Conservation (phyloP, 176 grass and related monocot genomes). For the Alopecurus myosuroides region DNA sequence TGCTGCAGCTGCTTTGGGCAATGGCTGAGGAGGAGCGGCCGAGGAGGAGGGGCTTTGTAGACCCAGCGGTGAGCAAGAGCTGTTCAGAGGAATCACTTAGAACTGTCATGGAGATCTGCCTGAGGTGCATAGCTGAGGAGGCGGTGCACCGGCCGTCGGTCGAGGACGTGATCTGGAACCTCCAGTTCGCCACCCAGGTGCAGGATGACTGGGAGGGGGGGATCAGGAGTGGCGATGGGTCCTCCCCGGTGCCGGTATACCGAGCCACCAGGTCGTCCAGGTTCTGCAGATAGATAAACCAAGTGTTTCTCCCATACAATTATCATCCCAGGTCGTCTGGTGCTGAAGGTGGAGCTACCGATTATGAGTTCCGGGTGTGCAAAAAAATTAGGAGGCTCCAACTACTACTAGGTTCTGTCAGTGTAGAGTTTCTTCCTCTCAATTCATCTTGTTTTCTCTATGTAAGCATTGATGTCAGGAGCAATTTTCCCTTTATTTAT, state of each 20-base stretch:
- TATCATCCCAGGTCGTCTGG: neutral
- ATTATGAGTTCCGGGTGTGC: too few species aligned
- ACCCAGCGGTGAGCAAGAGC: conserved; percentile 49
- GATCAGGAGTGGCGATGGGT: conserved; percentile 58
- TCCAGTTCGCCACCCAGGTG: too few species aligned
- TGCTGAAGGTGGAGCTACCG: neutral
- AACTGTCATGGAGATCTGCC: too few species aligned
- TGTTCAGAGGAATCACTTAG: conserved; percentile 76
- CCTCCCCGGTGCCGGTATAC: conserved; percentile 42
- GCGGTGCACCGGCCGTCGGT: too few species aligned
- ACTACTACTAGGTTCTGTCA: neutral
- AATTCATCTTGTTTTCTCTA: too few species aligned
- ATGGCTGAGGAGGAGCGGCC: conserved; percentile 53
- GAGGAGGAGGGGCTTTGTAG: conserved; percentile 64
- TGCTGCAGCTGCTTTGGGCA: conserved; percentile 53
- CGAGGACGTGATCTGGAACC: too few species aligned
- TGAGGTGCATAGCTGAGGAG: too few species aligned
- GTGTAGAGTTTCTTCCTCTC: neutral
- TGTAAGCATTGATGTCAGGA: neutral
- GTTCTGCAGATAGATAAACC: conserved; percentile 25
- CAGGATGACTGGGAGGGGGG: conserved; percentile 68
- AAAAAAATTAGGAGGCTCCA: too few species aligned
- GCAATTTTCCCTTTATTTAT: too few species aligned
- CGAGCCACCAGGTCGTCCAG: conserved; percentile 7
- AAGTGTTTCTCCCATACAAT: neutral